phyloP scores from a whole-genome alignment of 768 basidiomycete genomes.

The Pisolithus marmoratus region DNA sequence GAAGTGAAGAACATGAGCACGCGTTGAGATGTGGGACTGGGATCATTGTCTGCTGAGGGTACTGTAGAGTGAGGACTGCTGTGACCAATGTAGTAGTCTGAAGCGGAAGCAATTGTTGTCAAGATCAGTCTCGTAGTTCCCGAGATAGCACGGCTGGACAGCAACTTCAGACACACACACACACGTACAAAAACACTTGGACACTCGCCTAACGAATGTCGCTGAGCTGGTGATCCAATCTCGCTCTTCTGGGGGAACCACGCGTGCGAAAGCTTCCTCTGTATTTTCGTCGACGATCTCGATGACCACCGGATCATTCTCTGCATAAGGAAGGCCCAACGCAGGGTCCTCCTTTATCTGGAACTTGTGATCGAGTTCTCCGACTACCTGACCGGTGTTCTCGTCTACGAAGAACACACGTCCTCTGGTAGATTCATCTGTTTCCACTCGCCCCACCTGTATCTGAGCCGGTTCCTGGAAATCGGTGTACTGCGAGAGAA shows the following conservation, averaged over 20 bases:
- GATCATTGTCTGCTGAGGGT: slow-evolving; percentile 2
- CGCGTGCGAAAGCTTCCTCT: slow-evolving; percentile 51
- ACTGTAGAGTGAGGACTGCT: no score
- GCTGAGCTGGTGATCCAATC: slow-evolving; percentile 49
- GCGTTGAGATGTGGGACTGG: slow-evolving; percentile 21
- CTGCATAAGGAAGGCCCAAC: slow-evolving; percentile 44
- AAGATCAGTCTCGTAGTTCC: slow-evolving; percentile 48
- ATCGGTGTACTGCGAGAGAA: slow-evolving; percentile 61
- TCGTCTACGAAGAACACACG: slow-evolving; percentile 69
- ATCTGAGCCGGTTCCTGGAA: slow-evolving; percentile 26
- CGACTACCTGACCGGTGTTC: slow-evolving; percentile 65
- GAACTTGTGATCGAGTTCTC: slow-evolving; percentile 57
- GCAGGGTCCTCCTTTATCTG: slow-evolving; percentile 53
- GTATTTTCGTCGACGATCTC: slow-evolving; percentile 53
- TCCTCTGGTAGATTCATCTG: slow-evolving; percentile 38
- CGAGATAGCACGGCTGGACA: slow-evolving; percentile 49
- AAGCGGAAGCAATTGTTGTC: slow-evolving; percentile 55
- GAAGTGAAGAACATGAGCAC: slow-evolving; percentile 58
- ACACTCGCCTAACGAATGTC: slow-evolving; percentile 5
- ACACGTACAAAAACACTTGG: no score
- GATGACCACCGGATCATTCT: slow-evolving; percentile 63
- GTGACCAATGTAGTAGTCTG: slow-evolving; percentile 48
- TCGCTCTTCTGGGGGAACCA: slow-evolving; percentile 55
- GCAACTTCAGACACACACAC: no score
- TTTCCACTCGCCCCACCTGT: slow-evolving; percentile 17